Percentiles rank a stretch among this genome's conserved stretches.
Evolutionary conservation across 1,139 yeast genomes (phyloP).

Genomic region (Sugiyamaella xylanicola): DNA sequence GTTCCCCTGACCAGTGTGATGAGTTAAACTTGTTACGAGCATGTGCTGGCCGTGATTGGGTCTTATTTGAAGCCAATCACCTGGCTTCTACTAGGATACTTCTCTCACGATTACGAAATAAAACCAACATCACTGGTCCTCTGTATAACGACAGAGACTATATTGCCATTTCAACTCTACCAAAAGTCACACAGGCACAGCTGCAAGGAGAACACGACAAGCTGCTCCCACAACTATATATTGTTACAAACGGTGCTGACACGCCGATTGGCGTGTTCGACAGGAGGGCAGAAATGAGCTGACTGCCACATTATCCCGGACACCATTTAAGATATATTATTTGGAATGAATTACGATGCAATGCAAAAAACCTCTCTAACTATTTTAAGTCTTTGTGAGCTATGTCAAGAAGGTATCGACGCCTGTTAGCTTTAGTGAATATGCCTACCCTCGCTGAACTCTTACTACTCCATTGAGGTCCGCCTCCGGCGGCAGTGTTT

Average conservation of each 20-base stretch:
- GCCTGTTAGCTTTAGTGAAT: too few species aligned
- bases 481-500: too few species aligned
- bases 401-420: too few species aligned
- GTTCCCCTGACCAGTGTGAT: slow-evolving; percentile 20
- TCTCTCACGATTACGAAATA: slow-evolving; percentile 4
- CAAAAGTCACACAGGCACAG: slow-evolving; percentile 15
- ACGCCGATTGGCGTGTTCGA: slow-evolving; percentile 18
- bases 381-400: too few species aligned
- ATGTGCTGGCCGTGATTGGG: slow-evolving; percentile 32
- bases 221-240: slow-evolving; percentile 14
- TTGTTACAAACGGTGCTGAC: slow-evolving; percentile 8
- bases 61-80: slow-evolving; percentile 20
- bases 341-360: background rate
- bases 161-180: slow-evolving; percentile 14
- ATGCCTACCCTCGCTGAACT: too few species aligned
- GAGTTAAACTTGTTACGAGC: slow-evolving; percentile 31
- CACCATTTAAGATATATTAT: too few species aligned
- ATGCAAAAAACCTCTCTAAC: too few species aligned
- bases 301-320: too few species aligned
- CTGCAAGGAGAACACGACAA: background rate
- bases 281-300: slow-evolving; percentile 14
- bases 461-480: too few species aligned
- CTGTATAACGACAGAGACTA: slow-evolving; percentile 10
- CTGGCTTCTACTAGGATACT: slow-evolving; percentile 13
- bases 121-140: background rate